Base-by-base conservation (phyloP, 805 yeast species). In the Metschnikowia lochheadii region DNA sequence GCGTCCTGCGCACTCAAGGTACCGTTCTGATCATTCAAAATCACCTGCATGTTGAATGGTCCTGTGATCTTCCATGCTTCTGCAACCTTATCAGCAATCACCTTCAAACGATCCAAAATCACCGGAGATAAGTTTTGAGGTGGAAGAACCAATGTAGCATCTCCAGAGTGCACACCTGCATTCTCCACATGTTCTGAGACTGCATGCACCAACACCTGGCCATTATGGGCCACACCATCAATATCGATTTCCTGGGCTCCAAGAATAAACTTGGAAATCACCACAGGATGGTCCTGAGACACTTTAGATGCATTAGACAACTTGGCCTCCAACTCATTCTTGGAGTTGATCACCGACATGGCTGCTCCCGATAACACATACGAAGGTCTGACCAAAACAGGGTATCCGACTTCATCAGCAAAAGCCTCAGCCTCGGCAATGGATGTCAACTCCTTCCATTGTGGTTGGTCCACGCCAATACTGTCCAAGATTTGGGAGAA, bases 161-260 rank as follows among this genome's bases (percentile, higher is more conserved):
- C 99, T 71, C 99, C 99, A 46, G 97, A 91, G 75, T 92, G 99
- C 52, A 94, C 87, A 78, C 99, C 99, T 8, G 99, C 99, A 64
- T 91, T 90, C 75, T 92, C 99, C 64, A 91, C 96, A 69, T 92
- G 99, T 72, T 94, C 99, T 57, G 96, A 88, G 52, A 92, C 87
- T 52, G 96, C 98, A 70, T 92, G 99, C 51, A 92, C 95, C 46
- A 92, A 73, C 49, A 92, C 89, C 63, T 83, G 72, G 63, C 99
- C 99, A 50, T 90, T 78, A 61, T 81, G 74, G 41, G 98, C 98
- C 64, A 92, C 99, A 53, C 90, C 98, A 75, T 92, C 99, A 61
- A 92, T 87, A 70, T 92, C 99, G 62, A 92, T 92, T 74, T 92
- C 99, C 70, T 90, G 85, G 21, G 99, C 98, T 56, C 95, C 95